Base-by-base conservation (phyloP, 2,329 filamentous ascomycete species). In the Botryotinia convoluta region DNA sequence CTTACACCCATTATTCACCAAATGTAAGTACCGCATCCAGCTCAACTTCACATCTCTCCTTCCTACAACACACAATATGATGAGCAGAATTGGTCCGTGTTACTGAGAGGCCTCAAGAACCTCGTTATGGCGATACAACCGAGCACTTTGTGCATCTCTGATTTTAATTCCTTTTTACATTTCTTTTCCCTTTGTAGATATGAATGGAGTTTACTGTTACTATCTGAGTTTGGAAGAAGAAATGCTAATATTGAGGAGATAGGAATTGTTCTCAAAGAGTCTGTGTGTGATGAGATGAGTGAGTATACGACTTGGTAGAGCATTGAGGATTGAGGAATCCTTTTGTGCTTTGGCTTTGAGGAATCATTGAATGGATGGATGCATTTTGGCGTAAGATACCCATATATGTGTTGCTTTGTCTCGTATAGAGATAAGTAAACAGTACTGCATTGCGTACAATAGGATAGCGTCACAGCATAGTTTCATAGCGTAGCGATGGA, bases 81-180 rank as follows among this genome's bases (percentile, higher is more conserved):
- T 69, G 67, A 69, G 51, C n/a, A 69, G 60, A 44, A 69, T 69
- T 69, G 67, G 67, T 69, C 67, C 67, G 67, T 69, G 67, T 69
- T 69, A 60, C 67, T 60, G 67, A 69, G 67, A 69, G 67, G 67
- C 67, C 67, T 69, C 67, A 69, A 69, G 67, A 69, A 69, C 67
- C 67, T 57, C 39, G 35, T 59, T 60, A 44, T 69, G 67, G 54
- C 67, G 67, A 69, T 69, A 69, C 48, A 44, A 57, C 67, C 67
- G 54, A 69, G 64, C 64, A 68, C 64, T 68, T 26, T 69, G 67
- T 69, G 67, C 51, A 48, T 12, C 37, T 69, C 67, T 69, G 67
- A 69, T 69, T 59, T 35, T 18, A 39, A 9, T 57, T 68, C 35
- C 26, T 39, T 45, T 37, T 54, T 54, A 12, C 8, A 57, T 39